Conservation (phyloP, 441 rosid genomes). For the Geranium incanum region DNA sequence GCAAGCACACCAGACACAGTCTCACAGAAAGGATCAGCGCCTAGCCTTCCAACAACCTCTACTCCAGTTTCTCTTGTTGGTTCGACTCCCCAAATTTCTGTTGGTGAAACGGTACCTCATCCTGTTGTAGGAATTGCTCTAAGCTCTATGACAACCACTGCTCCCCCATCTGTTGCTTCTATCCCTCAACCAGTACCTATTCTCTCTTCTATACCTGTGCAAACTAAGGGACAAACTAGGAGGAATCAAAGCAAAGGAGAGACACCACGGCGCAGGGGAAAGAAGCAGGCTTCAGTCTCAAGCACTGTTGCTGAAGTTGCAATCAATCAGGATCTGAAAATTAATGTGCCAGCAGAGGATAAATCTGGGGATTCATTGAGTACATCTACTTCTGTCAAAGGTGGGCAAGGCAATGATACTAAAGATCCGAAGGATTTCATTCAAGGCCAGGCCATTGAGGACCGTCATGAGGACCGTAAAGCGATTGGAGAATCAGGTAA, state of each 20-base stretch:
- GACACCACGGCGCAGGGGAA: slow-evolving; percentile 63
- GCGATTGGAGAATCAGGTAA: slow-evolving; percentile 24
- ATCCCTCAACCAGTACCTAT: slow-evolving; percentile 29
- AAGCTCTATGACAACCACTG: slow-evolving; percentile 30
- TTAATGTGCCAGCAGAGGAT: slow-evolving; percentile 27
- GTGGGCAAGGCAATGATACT: slow-evolving; percentile 32
- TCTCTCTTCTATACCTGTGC: slow-evolving; percentile 28
- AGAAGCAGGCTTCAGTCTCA: slow-evolving; percentile 38
- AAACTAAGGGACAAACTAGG: slow-evolving; percentile 44
- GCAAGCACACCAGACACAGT: slow-evolving; percentile 30
- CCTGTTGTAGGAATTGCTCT: slow-evolving; percentile 20
- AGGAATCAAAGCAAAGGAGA: slow-evolving; percentile 48
- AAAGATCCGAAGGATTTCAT: slow-evolving; percentile 25
- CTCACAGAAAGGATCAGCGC: slow-evolving; percentile 33
- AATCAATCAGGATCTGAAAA: slow-evolving; percentile 37
- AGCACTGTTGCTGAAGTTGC: slow-evolving; percentile 46
- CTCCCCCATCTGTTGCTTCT: slow-evolving; percentile 26
- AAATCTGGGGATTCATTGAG: slow-evolving; percentile 25
- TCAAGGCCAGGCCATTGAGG: slow-evolving; percentile 29
- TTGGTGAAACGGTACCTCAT: slow-evolving; percentile 21
- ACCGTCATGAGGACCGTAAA: slow-evolving; percentile 22
- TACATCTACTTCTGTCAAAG: slow-evolving; percentile 23
- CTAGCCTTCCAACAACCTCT: slow-evolving; percentile 29
- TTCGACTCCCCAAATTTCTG: slow-evolving; percentile 23
- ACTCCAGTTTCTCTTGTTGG: slow-evolving; percentile 26